Conservation (phyloP, 2,329 filamentous ascomycete genomes). For the Periconia sp. region DNA sequence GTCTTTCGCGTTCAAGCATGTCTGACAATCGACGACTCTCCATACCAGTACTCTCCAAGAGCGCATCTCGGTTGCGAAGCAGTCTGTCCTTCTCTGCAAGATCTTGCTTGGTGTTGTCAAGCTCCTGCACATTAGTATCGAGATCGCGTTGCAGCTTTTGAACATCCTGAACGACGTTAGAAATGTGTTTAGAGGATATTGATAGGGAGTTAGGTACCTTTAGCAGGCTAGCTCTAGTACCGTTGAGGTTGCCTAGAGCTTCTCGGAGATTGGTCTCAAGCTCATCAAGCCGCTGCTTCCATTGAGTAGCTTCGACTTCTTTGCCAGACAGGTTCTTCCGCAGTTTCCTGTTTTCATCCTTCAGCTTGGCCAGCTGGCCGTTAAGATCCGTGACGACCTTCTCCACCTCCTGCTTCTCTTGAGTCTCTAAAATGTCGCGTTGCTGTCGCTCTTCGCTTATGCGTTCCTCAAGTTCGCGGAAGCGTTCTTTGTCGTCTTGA, state of each 20-base stretch:
- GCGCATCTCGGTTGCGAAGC: slow-evolving; percentile 84
- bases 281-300: slow-evolving; percentile 89
- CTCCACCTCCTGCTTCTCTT: slow-evolving; percentile 94
- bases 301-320: slow-evolving; percentile 87
- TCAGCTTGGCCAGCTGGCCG: slow-evolving; percentile 76
- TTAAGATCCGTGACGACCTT: slow-evolving; percentile 93
- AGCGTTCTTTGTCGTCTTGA: slow-evolving; percentile 81
- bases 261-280: slow-evolving; percentile 88
- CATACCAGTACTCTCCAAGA: slow-evolving; percentile 86
- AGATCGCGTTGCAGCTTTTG: slow-evolving; percentile 87
- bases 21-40: slow-evolving; percentile 86
- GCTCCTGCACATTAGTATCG: slow-evolving; percentile 80
- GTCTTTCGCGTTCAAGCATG: slow-evolving; percentile 87
- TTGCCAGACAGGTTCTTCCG: slow-evolving; percentile 82
- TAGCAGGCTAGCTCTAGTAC: slow-evolving; percentile 83
- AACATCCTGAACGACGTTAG: slow-evolving; percentile 66
- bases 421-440: slow-evolving; percentile 81
- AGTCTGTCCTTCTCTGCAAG: slow-evolving; percentile 90
- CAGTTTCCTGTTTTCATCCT: slow-evolving; percentile 83
- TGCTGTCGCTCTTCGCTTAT: slow-evolving; percentile 82
- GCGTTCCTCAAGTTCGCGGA: slow-evolving; percentile 62
- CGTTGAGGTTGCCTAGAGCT: slow-evolving; percentile 84
- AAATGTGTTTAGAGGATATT: slow-evolving; percentile 14
- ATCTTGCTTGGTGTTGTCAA: slow-evolving; percentile 77
- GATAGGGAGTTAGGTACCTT: slow-evolving; percentile 59